Conservation (phyloP, 148 eudicot genomes). For the Dianthus caryophyllus region DNA sequence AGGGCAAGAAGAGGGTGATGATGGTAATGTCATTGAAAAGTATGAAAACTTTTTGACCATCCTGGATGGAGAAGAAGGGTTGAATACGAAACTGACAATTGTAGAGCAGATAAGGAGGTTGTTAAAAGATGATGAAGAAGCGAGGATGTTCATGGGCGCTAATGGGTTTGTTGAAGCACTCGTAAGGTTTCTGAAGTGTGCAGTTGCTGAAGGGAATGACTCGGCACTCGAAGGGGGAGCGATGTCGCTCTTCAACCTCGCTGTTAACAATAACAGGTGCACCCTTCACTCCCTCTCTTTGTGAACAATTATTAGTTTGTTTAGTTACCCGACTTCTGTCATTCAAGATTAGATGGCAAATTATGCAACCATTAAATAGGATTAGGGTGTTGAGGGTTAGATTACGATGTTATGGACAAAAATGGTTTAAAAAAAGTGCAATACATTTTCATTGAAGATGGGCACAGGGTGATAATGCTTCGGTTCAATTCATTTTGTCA, state of each 20-base stretch:
- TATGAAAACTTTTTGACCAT: slow-evolving; percentile 52
- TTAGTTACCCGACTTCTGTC: too few relatives aligned
- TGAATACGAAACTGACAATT: slow-evolving; percentile 51
- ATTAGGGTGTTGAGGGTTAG: too few relatives aligned
- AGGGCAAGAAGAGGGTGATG: slow-evolving; percentile 43
- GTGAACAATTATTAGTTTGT: not conserved
- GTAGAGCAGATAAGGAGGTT: slow-evolving; percentile 78
- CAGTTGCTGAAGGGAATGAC: slow-evolving; percentile 44
- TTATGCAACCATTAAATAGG: too few relatives aligned
- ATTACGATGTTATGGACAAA: too few relatives aligned
- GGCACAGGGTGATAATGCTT: too few relatives aligned
- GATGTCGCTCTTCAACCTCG: slow-evolving; percentile 96
- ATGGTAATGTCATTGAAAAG: slow-evolving; percentile 33
- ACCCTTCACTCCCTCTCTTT: slow-evolving; percentile 21
- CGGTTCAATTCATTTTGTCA: too few relatives aligned
- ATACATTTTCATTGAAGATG: too few relatives aligned
- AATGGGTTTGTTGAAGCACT: slow-evolving; percentile 89
- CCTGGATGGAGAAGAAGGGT: slow-evolving; percentile 40
- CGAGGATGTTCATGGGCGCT: slow-evolving; percentile 88
- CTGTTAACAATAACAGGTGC: slow-evolving; percentile 92
- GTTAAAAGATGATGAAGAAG: slow-evolving; percentile 93
- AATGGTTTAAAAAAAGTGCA: too few relatives aligned
- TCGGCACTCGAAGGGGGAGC: slow-evolving; percentile 82
- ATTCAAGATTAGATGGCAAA: not conserved
- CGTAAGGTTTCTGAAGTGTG: slow-evolving; percentile 56